Conservation (phyloP, 805 yeast species). For the Candida chauliodis region DNA sequence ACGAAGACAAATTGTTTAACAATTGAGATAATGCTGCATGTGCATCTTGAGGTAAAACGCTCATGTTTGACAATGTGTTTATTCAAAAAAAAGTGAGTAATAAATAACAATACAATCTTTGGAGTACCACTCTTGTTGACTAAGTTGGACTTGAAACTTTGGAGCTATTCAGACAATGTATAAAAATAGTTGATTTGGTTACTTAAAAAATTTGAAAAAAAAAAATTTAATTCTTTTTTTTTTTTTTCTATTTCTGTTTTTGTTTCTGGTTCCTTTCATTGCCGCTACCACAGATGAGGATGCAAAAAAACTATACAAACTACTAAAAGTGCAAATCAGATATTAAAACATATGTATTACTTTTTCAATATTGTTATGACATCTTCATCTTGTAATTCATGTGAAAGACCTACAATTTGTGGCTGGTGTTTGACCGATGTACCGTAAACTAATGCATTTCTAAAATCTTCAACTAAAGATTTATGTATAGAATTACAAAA, state of each 20-base stretch:
- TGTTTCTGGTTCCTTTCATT: too few relatives aligned
- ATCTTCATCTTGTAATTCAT: constrained; percentile 88
- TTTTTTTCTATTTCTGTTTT: too few relatives aligned
- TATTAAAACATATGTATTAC: too few relatives aligned
- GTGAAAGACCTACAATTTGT: constrained; percentile 87
- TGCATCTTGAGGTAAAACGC: constrained; percentile 58
- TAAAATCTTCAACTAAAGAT: constrained; percentile 87
- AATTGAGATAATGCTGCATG: constrained; percentile 52
- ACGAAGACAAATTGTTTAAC: constrained; percentile 61
- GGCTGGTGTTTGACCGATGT: constrained; percentile 97
- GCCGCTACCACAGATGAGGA: too few relatives aligned
- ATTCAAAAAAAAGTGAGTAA: background rate
- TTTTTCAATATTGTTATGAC: constrained; percentile 92
- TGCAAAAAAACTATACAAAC: background rate
- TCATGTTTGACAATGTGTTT: constrained; percentile 21
- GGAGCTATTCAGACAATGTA: too few relatives aligned
- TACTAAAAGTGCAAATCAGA: too few relatives aligned
- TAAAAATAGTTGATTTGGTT: background rate
- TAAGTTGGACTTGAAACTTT: too few relatives aligned
- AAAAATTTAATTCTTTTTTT: background rate
- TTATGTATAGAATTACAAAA: constrained; percentile 97
- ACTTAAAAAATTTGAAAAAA: too few relatives aligned
- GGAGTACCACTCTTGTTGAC: too few relatives aligned
- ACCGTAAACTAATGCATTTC: constrained; percentile 90
- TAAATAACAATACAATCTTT: too few relatives aligned